These are phyloP conservation scores for Microdochium trichocladiopsis DNA, from an alignment of 2,329 filamentous ascomycete species.

Conservation along the genomic window DNA sequence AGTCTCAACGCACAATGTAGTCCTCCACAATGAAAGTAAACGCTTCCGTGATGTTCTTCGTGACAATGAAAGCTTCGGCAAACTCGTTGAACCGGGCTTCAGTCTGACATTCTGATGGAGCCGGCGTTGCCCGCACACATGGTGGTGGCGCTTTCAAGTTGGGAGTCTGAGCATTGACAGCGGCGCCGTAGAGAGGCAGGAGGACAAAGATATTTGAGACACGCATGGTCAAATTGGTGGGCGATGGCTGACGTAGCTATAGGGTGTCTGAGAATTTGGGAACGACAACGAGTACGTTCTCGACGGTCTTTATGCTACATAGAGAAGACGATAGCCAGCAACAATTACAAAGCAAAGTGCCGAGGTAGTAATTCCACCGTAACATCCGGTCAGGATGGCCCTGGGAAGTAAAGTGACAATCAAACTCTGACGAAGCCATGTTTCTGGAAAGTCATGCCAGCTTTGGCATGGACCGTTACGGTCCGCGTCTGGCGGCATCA, in stretches of 20 bases:
- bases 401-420: neutral
- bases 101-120: slow-evolving; percentile 10
- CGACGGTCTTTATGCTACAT: neutral
- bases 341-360: neutral
- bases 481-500: too few species aligned
- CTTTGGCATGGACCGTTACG: too few species aligned
- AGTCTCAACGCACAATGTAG: slow-evolving; percentile 8
- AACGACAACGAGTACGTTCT: neutral
- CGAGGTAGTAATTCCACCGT: neutral
- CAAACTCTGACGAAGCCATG: neutral
- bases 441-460: neutral
- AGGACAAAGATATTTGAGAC: neutral
- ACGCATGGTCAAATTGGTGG: slow-evolving; percentile 1
- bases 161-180: neutral
- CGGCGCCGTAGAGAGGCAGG: neutral
- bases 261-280: neutral
- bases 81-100: slow-evolving; percentile 10
- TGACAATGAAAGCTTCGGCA: slow-evolving; percentile 12
- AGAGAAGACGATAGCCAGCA: neutral
- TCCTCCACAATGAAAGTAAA: slow-evolving; percentile 12
- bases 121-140: slow-evolving; percentile 9
- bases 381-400: neutral
- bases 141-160: slow-evolving; percentile 7
- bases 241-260: neutral
- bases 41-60: slow-evolving; percentile 13